Conservation (phyloP, 768 basidiomycete genomes). For the Jaapia argillacea region DNA sequence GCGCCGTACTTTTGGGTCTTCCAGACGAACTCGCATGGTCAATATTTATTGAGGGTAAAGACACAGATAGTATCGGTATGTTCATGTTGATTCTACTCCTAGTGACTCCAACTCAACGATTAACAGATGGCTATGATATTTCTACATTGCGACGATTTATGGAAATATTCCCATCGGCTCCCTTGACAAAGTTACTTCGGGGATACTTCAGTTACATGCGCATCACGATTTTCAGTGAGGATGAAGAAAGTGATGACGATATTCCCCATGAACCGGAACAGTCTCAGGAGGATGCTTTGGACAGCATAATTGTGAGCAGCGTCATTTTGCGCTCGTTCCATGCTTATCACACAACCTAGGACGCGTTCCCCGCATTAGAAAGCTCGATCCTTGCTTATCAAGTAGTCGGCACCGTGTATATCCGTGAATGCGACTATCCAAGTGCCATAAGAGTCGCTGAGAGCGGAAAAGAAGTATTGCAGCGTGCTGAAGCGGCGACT, state of each 20-base stretch:
- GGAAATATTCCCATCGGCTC: conserved; percentile 49
- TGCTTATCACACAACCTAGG: too few relatives aligned
- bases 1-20: conserved; percentile 65
- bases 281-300: conserved; percentile 30
- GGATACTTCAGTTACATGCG: conserved; percentile 62
- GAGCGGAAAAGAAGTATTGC: too few relatives aligned
- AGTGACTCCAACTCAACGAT: conserved; percentile 4
- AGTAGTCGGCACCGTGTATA: conserved; percentile 55
- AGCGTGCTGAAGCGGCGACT: too few relatives aligned
- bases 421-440: conserved; percentile 61
- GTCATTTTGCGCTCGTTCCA: too few relatives aligned
- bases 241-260: conserved; percentile 30
- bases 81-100: conserved; percentile 6
- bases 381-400: conserved; percentile 60
- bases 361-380: conserved; percentile 36
- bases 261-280: conserved; percentile 11
- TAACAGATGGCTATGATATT: conserved; percentile 51
- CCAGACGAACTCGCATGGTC: conserved; percentile 81
- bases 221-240: conserved; percentile 26
- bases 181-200: conserved; percentile 44
- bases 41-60: conserved; percentile 62
- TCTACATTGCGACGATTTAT: conserved; percentile 49
- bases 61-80: conserved; percentile 60
- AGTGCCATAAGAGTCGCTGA: conserved; percentile 66
- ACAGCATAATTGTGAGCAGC: conserved; percentile 34